These are phyloP conservation scores for Meredithiella fracta DNA, from an alignment of 2,329 filamentous ascomycete genomes.

Conservation along the genomic window DNA sequence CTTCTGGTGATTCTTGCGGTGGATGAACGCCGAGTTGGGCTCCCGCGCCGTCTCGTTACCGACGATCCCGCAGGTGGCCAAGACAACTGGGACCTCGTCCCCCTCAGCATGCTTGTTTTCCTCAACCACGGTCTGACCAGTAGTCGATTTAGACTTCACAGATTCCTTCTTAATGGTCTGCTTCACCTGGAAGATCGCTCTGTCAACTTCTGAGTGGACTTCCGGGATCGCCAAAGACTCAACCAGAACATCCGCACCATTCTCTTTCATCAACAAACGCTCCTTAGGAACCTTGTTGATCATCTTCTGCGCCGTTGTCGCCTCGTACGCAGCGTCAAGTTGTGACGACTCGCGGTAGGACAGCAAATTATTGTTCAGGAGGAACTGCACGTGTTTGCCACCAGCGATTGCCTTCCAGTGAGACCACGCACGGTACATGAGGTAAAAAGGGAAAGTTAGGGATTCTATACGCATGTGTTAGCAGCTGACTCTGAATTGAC, in stretches of 20 bases:
- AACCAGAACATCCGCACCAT: constrained; percentile 19
- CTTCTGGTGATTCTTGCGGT: constrained; percentile 7
- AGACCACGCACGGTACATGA: constrained; percentile 79
- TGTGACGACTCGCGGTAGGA: constrained; percentile 45
- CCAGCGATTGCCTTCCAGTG: constrained; percentile 78
- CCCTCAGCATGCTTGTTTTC: background rate
- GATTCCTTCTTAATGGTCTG: constrained; percentile 27
- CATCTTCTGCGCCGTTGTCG: constrained; percentile 5
- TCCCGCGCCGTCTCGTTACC: background rate
- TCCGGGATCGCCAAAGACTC: constrained; percentile 50
- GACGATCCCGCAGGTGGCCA: background rate
- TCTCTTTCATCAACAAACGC: constrained; percentile 16
- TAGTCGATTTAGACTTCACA: background rate
- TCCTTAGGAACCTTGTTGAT: constrained; percentile 9
- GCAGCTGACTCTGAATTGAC: background rate
- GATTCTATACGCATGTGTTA: constrained; percentile 35
- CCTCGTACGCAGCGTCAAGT: constrained; percentile 57
- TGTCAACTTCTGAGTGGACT: constrained; percentile 54
- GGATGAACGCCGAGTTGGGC: background rate
- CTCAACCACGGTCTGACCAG: constrained; percentile 3
- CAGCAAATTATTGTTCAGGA: constrained; percentile 58
- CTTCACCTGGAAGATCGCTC: constrained; percentile 60
- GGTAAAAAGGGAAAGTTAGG: constrained; percentile 90
- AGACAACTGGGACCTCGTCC: background rate
- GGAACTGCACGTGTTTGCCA: constrained; percentile 68